Base-by-base conservation (phyloP, 1,139 yeast genomes). In the Zhuliangozyma parablackwelliae region DNA sequence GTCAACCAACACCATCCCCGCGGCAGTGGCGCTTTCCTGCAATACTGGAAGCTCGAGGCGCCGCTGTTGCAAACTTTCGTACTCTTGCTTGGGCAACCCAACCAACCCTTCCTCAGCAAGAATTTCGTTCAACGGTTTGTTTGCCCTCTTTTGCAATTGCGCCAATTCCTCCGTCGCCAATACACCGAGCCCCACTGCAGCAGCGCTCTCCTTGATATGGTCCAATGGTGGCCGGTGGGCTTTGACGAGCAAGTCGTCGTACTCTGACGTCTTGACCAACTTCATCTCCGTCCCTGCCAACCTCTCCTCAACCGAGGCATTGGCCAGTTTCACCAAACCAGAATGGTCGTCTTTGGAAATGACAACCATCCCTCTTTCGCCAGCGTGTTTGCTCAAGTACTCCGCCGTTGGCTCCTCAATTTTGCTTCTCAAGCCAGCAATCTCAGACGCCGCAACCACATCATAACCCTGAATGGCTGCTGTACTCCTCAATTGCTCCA, bases 181-280 rank as follows among this genome's bases (percentile, higher is more conserved):
- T 4, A 64, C 52, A 7, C 45, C 50, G 34, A 61, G 49, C 1
- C 69, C 70, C 39, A 57, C 55, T 5, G 48, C 47, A 0, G 42
- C 38, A 1, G 74, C 73, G 31, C 47, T 50, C 7, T 48, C 40
- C 26, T 47, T 48, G 13, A 69, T 53, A 23, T 48, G 48, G 7
- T 61, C 67, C 28, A 67, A 47, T 5, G 69, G 54, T 2, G 74
- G 73, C 46, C 64, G 63, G 37, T 63, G 63, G 6, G 69, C 69
- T 32, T 49, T 54, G 10, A 65, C 40, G 21, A 65, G 48, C 40
- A 69, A 51, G 10, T 55, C 56, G 35, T 66, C 66, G 39, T 64
- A 64, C 28, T 62, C 69, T 8, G 47, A 42, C 21, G 30, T 37
- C 21, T 49, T 39, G 3, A 65, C 34, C 7, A 63, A 33, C 41